Evolutionary conservation across 2,329 filamentous ascomycete genomes (phyloP), one percentile per base, ranked within the genome.

Genomic region (Fonsecaea multimorphosa): DNA sequence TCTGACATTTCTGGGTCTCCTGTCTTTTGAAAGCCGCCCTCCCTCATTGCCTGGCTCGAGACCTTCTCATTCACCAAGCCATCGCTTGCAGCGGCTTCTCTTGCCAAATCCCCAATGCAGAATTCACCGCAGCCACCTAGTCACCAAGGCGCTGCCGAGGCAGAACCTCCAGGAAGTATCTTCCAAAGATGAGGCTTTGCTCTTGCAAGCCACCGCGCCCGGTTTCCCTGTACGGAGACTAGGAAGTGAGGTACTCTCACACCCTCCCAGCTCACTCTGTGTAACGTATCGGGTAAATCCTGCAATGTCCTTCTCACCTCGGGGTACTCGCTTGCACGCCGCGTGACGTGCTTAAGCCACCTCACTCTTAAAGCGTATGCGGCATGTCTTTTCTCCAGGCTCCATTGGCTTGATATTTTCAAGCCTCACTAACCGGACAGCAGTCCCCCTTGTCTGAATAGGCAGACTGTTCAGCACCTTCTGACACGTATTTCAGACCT

Each of bases 211-310:
- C 19, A 12, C 19, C 6, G 44, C 44, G 44, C 44, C 44, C 44
- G 9, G 44, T 7, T 11, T 49, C 8, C 9, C 44, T 24, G 44
- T 49, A 9, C 19, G 3, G 44, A 24, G 22, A n/a, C 31, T 27
- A 11, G 19, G 16, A 40, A 40, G 54, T 40, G 34, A 27, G 54
- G 32, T 36, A 9, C 54, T 57, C 22, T n/a, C 31, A 57, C 54
- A 57, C 54, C 32, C 54, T 16, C 54, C n/a, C 31, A 56, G 12
- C 8, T 16, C 9, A 3, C 27, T 31, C 19, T 34, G 54, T 57
- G 31, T 24, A 36, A 57, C 54, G 5, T 24, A 22, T 19, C 19
- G 7, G 22, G 11, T 9, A 12, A 9, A 19, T 6, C 44, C 44
- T 49, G 22, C 44, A 24, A 22, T 49, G 44, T 49, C 19, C 22